Evolutionary conservation across 306 rosid species (phyloP).

Genomic region (Acmispon strigosus): DNA sequence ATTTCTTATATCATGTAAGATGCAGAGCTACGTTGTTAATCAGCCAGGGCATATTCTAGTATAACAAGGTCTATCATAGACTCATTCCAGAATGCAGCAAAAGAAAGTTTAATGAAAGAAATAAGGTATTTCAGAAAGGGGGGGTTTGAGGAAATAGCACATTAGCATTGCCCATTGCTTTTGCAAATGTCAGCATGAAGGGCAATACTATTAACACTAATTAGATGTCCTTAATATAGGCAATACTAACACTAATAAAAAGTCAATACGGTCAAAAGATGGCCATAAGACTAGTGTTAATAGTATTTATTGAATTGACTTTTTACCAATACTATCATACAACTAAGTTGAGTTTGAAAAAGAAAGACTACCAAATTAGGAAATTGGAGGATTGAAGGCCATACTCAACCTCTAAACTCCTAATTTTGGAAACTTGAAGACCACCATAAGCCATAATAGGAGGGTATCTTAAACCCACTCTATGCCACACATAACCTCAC

Average conservation of each 20-base stretch:
- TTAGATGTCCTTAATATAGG: neutral
- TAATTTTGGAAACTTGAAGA: neutral
- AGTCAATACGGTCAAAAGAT: no score
- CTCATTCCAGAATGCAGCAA: neutral
- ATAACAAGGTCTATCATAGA: neutral
- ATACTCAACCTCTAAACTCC: neutral
- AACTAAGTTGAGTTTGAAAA: no score
- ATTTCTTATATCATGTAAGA: constrained; percentile 22
- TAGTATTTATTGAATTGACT: no score
- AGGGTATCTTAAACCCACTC: neutral
- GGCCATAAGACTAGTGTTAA: no score
- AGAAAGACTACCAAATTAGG: no score
- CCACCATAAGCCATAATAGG: neutral
- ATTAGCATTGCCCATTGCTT: neutral
- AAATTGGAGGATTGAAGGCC: neutral
- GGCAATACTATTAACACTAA: neutral
- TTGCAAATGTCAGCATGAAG: neutral
- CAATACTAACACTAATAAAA: no score
- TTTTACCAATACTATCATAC: no score
- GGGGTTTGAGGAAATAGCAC: neutral
- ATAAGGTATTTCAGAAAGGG: neutral
- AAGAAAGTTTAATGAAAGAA: neutral
- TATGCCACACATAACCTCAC: neutral
- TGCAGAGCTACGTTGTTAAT: neutral
- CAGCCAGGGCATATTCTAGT: neutral